Evolutionary conservation across 192 early-diverging fungal genomes (phyloP).

Genomic region (Backusella mclennaniae): DNA sequence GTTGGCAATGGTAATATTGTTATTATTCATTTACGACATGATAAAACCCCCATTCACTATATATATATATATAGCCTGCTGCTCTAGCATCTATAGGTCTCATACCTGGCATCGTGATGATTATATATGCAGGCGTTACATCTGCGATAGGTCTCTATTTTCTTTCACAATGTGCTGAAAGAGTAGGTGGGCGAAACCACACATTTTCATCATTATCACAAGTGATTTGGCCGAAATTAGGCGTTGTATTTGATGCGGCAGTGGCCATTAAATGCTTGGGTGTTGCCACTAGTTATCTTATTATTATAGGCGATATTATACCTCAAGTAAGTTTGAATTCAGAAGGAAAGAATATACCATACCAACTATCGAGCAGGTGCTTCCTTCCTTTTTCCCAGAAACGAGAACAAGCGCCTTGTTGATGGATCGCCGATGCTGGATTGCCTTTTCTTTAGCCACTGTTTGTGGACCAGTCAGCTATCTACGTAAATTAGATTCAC

Average conservation of each 20-base stretch:
- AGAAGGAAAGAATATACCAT: not conserved
- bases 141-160: conserved; percentile 86
- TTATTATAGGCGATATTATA: conserved; percentile 94
- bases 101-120: conserved; percentile 75
- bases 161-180: conserved; percentile 71
- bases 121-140: conserved; percentile 69
- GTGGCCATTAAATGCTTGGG: conserved; percentile 99
- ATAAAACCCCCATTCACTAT: not conserved
- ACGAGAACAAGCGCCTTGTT: conserved; percentile 28
- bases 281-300: conserved; percentile 90
- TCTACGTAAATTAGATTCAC: conserved; percentile 79
- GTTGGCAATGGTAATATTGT: conserved; percentile 84
- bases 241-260: conserved; percentile 87
- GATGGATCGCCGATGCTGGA: conserved; percentile 78
- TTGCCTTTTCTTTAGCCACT: conserved; percentile 66
- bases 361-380: not conserved
- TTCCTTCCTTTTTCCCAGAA: conserved; percentile 11
- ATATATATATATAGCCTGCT: conserved; percentile 54
- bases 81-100: conserved; percentile 87
- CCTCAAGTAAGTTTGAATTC: conserved; percentile 50
- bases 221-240: conserved; percentile 88
- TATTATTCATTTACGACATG: not conserved
- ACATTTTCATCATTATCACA: conserved; percentile 93
- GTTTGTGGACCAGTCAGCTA: conserved; percentile 80
- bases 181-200: conserved; percentile 69